Base-by-base conservation (phyloP, 148 eudicot genomes). In the Vaccinium darrowii region DNA sequence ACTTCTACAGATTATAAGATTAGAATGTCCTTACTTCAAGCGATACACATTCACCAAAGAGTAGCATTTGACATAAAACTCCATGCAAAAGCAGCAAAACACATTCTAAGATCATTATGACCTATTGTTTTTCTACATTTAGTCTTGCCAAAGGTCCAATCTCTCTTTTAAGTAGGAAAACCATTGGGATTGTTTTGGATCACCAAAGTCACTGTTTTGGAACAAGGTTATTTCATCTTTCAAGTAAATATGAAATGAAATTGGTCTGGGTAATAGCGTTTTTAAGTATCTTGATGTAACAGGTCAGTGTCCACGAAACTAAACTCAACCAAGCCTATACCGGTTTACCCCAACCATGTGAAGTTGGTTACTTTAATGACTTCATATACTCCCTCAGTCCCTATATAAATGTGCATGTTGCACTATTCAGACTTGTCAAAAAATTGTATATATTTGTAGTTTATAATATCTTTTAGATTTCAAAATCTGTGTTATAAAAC, bases 321-420 rank as follows among this genome's bases (percentile, higher is more conserved):
- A 13, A 67, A 65, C 58, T 47, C 57, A 67, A 63, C 39, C 57
- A 81, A 81, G 69, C 72, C 33, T 62, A 25, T 30, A 65, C 72
- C 14, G 5, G 72, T 65, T 65, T 12, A 63, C 23, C 36, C 21
- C 52, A 80, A 80, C 47, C 25, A 60, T 21, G 52, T 5, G 33
- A 72, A 65, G 21, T 65, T 23, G 58, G 58, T 50, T 47, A 49
- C 18, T n/a, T 25, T 39, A 39, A 14, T 49, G 75, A 25, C 43
- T 81, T 43, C 5, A 19, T 57, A 27, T 30, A 9, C 56, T 53
- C 14, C 14, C 56, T 11, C 14, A 9, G 11, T 53, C 56, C 56
- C 56, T 8, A 43, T 3, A 43, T 43, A 43, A 43, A 43, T 4
- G 47, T 43, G 47, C 47, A 43, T 43, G 6, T 43, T 43, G 5